Base-by-base conservation (phyloP, 1,284 basidiomycete genomes). In the Tylopilus orsonianus region DNA sequence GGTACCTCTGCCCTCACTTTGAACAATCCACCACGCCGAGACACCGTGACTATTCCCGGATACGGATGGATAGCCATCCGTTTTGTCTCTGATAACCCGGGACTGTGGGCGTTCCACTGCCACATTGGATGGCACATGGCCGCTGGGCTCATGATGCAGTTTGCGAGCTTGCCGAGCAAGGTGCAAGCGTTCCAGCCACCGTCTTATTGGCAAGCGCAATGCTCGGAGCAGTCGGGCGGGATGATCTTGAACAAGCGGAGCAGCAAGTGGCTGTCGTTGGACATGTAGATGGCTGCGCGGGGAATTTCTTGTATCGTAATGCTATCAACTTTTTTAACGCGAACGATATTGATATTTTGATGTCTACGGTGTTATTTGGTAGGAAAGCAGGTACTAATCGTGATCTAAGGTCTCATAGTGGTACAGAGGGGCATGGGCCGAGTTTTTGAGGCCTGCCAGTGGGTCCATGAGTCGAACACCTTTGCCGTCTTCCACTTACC, bases 121-220 rank as follows among this genome's bases (percentile, higher is more conserved):
- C 75, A 78, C 52, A 73, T 78, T 46, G 70, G 71, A 55, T 77
- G 75, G 75, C 75, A 76, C 54, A 65, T 75, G 57, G 58, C 63
- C n/a, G 58, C 61, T 7, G 69, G 72, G 19, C 62, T 73, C 4
- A 2, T 68, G 46, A 65, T 65, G 63, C 65, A 68, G 29, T 66
- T 65, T 20, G 63, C 66, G 39, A 66, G 59, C 45, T 43, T 65
- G 48, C 63, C 63, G 1, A 63, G 52, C 29, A 36, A 55, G 42
- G 60, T 65, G 19, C 63, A 67, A 29, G 46, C 56, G 23, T 54
- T 68, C 26, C 41, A 63, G 27, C 47, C 66, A 9, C 63, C 63
- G 4, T 50, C 65, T 8, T 68, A 67, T 40, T 3, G 64, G 30
- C 36, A 41, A 16, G 22, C 58, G 8, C 63, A 65, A 20, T 65